These are phyloP conservation scores for Gymnopilus dilepis DNA, from an alignment of 768 basidiomycete species.

Conservation along the genomic window DNA sequence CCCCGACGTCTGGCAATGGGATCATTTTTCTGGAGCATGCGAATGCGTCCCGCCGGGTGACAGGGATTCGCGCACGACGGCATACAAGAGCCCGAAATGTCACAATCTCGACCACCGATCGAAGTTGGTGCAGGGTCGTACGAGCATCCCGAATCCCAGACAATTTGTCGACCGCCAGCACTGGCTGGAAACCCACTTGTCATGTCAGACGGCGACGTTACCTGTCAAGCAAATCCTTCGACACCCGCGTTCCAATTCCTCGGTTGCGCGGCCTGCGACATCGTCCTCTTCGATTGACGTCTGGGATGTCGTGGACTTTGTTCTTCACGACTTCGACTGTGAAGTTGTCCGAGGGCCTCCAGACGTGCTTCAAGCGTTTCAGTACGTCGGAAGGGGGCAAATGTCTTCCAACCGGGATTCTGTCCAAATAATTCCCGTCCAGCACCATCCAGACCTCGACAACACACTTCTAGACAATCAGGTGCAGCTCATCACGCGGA, in stretches of 20 bases:
- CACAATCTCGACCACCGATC: constrained; percentile 4
- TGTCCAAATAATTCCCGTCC: constrained; percentile 19
- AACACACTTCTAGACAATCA: constrained; percentile 11
- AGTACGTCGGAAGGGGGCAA: constrained; percentile 15
- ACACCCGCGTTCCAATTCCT: constrained; percentile 8
- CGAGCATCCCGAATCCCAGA: constrained; percentile 27
- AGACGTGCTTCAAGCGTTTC: constrained; percentile 12
- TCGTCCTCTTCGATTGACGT: constrained; percentile 33
- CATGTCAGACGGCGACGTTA: constrained; percentile 37
- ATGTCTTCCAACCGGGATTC: constrained; percentile 17
- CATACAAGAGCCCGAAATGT: constrained; percentile 6
- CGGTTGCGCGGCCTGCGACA: constrained; percentile 6
- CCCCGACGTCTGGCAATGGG: constrained; percentile 57
- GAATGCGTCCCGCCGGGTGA: constrained; percentile 37
- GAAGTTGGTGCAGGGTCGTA: not conserved
- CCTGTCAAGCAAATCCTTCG: constrained; percentile 25
- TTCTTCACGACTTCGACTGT: constrained; percentile 51
- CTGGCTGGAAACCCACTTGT: constrained; percentile 54
- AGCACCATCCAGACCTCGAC: constrained; percentile 3
- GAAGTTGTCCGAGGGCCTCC: constrained; percentile 31
- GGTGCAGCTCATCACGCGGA: constrained; percentile 27
- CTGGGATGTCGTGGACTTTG: constrained; percentile 47
- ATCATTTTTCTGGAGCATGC: constrained; percentile 55
- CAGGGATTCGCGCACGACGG: constrained; percentile 11
- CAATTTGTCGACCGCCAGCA: constrained; percentile 46